Base-by-base conservation (phyloP, 1,284 basidiomycete species). In the Wallemia ichthyophaga region DNA sequence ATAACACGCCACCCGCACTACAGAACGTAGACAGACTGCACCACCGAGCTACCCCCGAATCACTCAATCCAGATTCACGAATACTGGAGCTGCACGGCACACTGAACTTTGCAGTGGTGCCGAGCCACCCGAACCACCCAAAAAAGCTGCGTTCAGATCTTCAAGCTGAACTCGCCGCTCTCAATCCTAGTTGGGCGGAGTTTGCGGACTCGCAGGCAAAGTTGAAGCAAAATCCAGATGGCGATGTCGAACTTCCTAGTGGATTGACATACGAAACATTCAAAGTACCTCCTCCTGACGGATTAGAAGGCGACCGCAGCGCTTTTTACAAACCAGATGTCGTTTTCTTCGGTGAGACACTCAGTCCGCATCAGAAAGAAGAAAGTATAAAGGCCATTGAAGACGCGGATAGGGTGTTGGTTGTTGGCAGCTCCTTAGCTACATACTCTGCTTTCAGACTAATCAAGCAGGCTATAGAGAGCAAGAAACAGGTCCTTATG, bases 21-120 rank as follows among this genome's bases (percentile, higher is more conserved):
- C 9, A 24, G n/a, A 13, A 55, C 59, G 87, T 94, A 5, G 89
- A 94, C 66, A 86, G 86, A 7, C 76, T 92, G 15, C 87, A 91
- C 66, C 79, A 79, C 58, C 86, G 86, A 70, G 82, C 71, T 2
- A 65, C 66, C 1, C 80, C 26, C 11, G 26, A 60, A 13, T 61
- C 61, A 1, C 37, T 67, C 74, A 58, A 67, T 54, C 62, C 61
- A 1, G 58, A 73, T 32, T 64, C 73, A 31, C 69, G 69, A 11
- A 80, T 89, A 58, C 72, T 92, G 27, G 86, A 92, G 67, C 74
- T 95, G 9, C 88, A 95, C 68, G 89, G 88, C 23, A 87, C 83
- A 7, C 70, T 95, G 2, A 83, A 85, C 65, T 25, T 56, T 58
- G 24, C 28, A 57, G 27, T 60, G 58, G 25, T 25, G 1, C 17